phyloP scores from a whole-genome alignment of 495 filamentous ascomycete species.

The Aspergillus egyptiacus region DNA sequence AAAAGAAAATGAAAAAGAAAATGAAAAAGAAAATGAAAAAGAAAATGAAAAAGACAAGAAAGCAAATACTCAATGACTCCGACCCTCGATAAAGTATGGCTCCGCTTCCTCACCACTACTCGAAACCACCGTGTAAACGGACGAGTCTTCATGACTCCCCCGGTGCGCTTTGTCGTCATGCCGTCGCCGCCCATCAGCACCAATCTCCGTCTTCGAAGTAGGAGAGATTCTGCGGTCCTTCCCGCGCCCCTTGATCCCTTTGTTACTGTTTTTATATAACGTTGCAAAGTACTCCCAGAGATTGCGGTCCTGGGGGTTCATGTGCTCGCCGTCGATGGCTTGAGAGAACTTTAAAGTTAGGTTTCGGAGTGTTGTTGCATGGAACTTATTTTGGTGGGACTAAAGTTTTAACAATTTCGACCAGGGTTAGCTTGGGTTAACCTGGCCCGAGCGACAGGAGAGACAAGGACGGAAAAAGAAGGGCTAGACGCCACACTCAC shows the following conservation, averaged over 20 bases:
- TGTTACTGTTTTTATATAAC: constrained; percentile 90
- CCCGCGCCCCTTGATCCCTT: constrained; percentile 89
- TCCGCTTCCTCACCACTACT: constrained; percentile 32
- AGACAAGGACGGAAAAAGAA: neutral
- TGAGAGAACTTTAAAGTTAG: constrained; percentile 69
- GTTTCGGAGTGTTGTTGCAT: constrained; percentile 62
- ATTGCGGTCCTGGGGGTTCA: constrained; percentile 65
- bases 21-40: constrained; percentile 10
- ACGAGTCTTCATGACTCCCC: constrained; percentile 31
- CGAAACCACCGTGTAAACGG: constrained; percentile 29
- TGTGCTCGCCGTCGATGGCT: constrained; percentile 53
- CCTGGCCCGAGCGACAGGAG: too few species aligned
- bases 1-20: constrained; percentile 7
- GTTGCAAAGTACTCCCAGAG: constrained; percentile 81
- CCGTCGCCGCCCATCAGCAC: constrained; percentile 13
- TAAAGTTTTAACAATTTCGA: constrained; percentile 30
- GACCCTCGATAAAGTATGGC: constrained; percentile 29
- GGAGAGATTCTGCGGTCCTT: constrained; percentile 59
- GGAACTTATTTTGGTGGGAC: constrained; percentile 95
- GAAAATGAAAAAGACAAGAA: neutral
- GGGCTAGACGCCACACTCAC: constrained; percentile 39
- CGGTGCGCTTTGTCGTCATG: constrained; percentile 25
- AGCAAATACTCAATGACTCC: constrained; percentile 15
- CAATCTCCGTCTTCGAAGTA: constrained; percentile 22
- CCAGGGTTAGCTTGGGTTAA: neutral